Percentiles rank a stretch among this genome's conserved stretches.
Evolutionary conservation across 805 yeast species (phyloP).

Genomic region (Saturnispora ahearnii): DNA sequence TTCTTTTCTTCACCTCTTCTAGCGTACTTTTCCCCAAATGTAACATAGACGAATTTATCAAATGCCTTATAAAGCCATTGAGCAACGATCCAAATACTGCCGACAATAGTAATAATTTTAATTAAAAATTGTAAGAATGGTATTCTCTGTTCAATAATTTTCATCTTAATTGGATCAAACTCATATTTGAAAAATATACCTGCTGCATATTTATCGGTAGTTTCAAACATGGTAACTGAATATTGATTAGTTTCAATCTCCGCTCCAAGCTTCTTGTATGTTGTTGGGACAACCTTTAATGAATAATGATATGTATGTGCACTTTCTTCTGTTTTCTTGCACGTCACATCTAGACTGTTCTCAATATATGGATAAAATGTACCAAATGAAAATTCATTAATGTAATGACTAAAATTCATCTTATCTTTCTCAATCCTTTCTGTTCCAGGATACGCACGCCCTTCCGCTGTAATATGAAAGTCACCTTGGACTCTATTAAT

Average conservation of each 20-base stretch:
- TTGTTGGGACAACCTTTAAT: slow-evolving; percentile 77
- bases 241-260: slow-evolving; percentile 78
- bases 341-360: slow-evolving; percentile 81
- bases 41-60: slow-evolving; percentile 43
- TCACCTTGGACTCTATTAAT: slow-evolving; percentile 83
- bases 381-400: slow-evolving; percentile 86
- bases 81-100: slow-evolving; percentile 68
- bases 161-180: slow-evolving; percentile 76
- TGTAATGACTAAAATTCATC: slow-evolving; percentile 74
- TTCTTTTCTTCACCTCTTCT: slow-evolving; percentile 40
- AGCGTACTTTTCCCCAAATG: slow-evolving; percentile 50
- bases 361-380: slow-evolving; percentile 76
- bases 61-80: slow-evolving; percentile 52
- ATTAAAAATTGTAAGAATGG: slow-evolving; percentile 72
- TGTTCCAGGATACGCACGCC: slow-evolving; percentile 43
- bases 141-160: slow-evolving; percentile 61
- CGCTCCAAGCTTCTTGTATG: slow-evolving; percentile 61
- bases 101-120: slow-evolving; percentile 69
- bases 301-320: slow-evolving; percentile 53
- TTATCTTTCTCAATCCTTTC: slow-evolving; percentile 37
- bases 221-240: slow-evolving; percentile 46
- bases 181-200: slow-evolving; percentile 80
- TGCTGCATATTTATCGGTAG: slow-evolving; percentile 36
- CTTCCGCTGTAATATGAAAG: slow-evolving; percentile 74
- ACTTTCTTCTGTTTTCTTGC: slow-evolving; percentile 42